Conservation (phyloP, 2,329 filamentous ascomycete species). For the Incumbomyces delicatus region DNA sequence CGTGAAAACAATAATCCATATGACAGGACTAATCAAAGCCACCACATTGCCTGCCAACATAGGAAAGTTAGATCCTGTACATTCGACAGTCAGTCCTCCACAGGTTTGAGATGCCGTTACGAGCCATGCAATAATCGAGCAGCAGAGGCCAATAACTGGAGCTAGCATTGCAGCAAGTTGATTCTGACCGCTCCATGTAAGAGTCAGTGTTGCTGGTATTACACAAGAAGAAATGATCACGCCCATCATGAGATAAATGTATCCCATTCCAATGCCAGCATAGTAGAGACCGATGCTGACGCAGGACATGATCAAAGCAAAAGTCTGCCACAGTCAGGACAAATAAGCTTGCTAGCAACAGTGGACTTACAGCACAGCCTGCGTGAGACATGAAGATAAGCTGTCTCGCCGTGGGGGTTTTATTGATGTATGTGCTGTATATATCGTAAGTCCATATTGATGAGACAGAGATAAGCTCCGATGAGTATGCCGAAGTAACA, state of each 20-base stretch:
- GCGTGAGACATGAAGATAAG: constrained; percentile 73
- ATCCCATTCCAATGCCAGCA: constrained; percentile 75
- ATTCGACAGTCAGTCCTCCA: constrained; percentile 58
- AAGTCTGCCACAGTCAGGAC: constrained; percentile 27
- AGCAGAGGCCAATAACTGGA: constrained; percentile 58
- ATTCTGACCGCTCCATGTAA: constrained; percentile 74
- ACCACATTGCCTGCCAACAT: constrained; percentile 55
- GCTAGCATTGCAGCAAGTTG: constrained; percentile 61
- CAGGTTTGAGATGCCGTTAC: constrained; percentile 63
- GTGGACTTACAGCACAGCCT: constrained; percentile 48
- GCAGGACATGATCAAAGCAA: constrained; percentile 65
- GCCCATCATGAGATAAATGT: constrained; percentile 83
- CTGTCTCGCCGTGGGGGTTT: constrained; percentile 59
- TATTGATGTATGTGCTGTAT: constrained; percentile 80
- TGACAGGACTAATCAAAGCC: constrained; percentile 63
- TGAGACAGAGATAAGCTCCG: constrained; percentile 77
- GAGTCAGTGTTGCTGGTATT: constrained; percentile 67
- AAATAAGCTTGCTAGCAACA: too few relatives aligned
- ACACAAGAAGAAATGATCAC: constrained; percentile 81
- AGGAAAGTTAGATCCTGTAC: constrained; percentile 61
- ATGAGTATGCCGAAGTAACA: constrained; percentile 72
- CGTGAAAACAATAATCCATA: constrained; percentile 70
- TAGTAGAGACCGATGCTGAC: constrained; percentile 69
- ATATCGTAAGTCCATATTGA: constrained; percentile 84
- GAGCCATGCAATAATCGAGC: constrained; percentile 65